A percentile compares a stretch with the other conserved stretches of the same genome.
These are phyloP conservation scores for Thielaviopsis punctulata DNA, from an alignment of 2,329 filamentous ascomycete genomes.

Conservation along the genomic window DNA sequence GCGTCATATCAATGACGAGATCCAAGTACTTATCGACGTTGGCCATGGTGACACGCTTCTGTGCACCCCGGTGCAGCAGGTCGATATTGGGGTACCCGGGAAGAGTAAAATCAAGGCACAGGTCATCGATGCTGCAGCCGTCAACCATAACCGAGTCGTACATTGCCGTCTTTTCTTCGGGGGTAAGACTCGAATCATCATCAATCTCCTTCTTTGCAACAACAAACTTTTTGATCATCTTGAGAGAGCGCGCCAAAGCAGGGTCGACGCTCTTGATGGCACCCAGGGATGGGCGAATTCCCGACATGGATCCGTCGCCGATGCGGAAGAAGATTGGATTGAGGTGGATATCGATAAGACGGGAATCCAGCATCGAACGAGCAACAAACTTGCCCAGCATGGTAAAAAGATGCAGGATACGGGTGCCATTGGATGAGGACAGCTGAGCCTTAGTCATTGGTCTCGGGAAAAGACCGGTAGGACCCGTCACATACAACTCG, in stretches of 20 bases:
- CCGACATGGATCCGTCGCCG: slow-evolving; percentile 46
- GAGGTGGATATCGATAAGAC: slow-evolving; percentile 94
- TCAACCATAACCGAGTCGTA: slow-evolving; percentile 57
- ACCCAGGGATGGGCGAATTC: slow-evolving; percentile 67
- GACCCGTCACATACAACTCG: slow-evolving; percentile 71
- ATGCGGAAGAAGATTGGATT: slow-evolving; percentile 97
- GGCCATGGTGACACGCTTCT: slow-evolving; percentile 64
- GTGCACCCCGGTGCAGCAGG: slow-evolving; percentile 55
- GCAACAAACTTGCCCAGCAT: slow-evolving; percentile 95
- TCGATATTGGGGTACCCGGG: slow-evolving; percentile 83
- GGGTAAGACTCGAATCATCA: slow-evolving; percentile 45
- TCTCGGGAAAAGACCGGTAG: slow-evolving; percentile 75
- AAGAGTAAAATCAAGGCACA: slow-evolving; percentile 85
- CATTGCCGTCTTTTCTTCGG: slow-evolving; percentile 53
- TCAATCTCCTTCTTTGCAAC: slow-evolving; percentile 69
- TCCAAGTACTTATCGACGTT: slow-evolving; percentile 86
- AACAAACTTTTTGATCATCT: slow-evolving; percentile 73
- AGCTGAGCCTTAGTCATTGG: slow-evolving; percentile 71
- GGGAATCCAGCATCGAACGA: slow-evolving; percentile 91
- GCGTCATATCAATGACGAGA: slow-evolving; percentile 75
- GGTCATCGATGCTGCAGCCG: slow-evolving; percentile 63
- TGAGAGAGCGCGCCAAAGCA: slow-evolving; percentile 68
- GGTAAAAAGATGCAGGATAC: slow-evolving; percentile 75
- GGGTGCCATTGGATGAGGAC: slow-evolving; percentile 61
- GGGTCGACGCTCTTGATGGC: slow-evolving; percentile 81